Conservation (phyloP, 257 asterid species). For the Penstemon davidsonii region DNA sequence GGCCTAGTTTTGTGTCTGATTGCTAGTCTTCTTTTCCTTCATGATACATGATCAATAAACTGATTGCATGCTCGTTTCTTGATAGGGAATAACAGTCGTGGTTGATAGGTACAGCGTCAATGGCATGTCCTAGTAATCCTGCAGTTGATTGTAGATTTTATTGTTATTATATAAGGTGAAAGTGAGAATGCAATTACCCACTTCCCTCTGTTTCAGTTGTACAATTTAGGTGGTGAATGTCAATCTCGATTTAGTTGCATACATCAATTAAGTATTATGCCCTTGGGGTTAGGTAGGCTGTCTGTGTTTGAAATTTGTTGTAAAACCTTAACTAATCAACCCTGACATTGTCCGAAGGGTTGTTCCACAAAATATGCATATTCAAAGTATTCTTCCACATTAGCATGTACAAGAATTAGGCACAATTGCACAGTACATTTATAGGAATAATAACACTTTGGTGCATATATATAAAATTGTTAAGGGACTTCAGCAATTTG, state of each 20-base stretch:
- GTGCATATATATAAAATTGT: too few species aligned
- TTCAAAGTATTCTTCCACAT: too few species aligned
- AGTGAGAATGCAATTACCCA: slow-evolving; percentile 37
- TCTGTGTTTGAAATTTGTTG: slow-evolving; percentile 21
- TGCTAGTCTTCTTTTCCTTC: not conserved
- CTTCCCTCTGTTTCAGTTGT: slow-evolving; percentile 43
- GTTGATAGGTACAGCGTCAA: slow-evolving; percentile 10
- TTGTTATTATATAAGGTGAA: slow-evolving; percentile 34
- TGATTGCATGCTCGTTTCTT: slow-evolving; percentile 17
- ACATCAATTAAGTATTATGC: slow-evolving; percentile 24
- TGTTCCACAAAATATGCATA: too few species aligned
- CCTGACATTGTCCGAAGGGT: too few species aligned
- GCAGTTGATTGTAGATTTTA: slow-evolving; percentile 38
- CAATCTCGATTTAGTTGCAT: slow-evolving; percentile 57
- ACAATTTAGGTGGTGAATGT: slow-evolving; percentile 60
- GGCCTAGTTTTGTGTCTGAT: not conserved
- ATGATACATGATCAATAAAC: not conserved
- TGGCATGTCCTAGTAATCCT: slow-evolving; percentile 27
- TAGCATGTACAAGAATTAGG: too few species aligned
- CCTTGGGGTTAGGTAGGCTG: slow-evolving; percentile 19
- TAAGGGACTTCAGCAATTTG: too few species aligned
- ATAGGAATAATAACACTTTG: too few species aligned
- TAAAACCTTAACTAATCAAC: not conserved
- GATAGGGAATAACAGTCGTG: slow-evolving; percentile 32
- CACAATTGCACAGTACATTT: too few species aligned